These are phyloP conservation scores for Aciculoconidium aculeatum DNA, from an alignment of 805 yeast species.

Conservation along the genomic window DNA sequence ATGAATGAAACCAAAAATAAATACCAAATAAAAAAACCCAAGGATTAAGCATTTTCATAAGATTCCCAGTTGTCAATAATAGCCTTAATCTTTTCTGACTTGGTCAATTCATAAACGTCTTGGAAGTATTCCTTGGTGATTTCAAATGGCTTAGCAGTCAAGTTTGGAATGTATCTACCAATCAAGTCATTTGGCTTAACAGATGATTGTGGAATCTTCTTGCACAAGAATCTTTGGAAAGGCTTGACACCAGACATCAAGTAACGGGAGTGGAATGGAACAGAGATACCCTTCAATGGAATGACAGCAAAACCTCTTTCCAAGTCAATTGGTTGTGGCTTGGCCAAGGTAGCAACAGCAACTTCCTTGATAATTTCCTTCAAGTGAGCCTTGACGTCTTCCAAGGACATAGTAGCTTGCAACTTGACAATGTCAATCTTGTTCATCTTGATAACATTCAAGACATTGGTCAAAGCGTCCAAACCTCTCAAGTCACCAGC, in stretches of 20 bases:
- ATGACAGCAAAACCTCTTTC: slow-evolving; percentile 98
- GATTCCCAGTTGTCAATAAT: slow-evolving; percentile 95
- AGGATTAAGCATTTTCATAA: slow-evolving; percentile 48
- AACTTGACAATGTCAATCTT: slow-evolving; percentile 89
- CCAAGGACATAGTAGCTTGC: slow-evolving; percentile 75
- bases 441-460: slow-evolving; percentile 89
- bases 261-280: slow-evolving; percentile 99
- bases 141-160: slow-evolving; percentile 96
- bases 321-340: slow-evolving; percentile 94
- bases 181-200: slow-evolving; percentile 91
- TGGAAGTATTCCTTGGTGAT: slow-evolving; percentile 96
- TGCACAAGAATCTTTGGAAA: slow-evolving; percentile 93
- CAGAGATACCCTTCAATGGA: slow-evolving; percentile 98
- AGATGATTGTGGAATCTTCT: slow-evolving; percentile 92
- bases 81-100: slow-evolving; percentile 82
- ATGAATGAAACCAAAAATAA: background rate
- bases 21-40: no score
- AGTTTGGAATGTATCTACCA: slow-evolving; percentile 95
- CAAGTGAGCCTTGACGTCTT: slow-evolving; percentile 84
- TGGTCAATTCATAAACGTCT: slow-evolving; percentile 88
- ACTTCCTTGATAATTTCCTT: slow-evolving; percentile 84
- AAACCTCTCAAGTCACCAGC: slow-evolving; percentile 98
- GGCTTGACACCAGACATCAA: slow-evolving; percentile 98
- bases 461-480: slow-evolving; percentile 87
- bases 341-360: slow-evolving; percentile 70